phyloP scores from a whole-genome alignment of 2,329 filamentous ascomycete species.

The Arthrobotrys pseudoclavata region DNA sequence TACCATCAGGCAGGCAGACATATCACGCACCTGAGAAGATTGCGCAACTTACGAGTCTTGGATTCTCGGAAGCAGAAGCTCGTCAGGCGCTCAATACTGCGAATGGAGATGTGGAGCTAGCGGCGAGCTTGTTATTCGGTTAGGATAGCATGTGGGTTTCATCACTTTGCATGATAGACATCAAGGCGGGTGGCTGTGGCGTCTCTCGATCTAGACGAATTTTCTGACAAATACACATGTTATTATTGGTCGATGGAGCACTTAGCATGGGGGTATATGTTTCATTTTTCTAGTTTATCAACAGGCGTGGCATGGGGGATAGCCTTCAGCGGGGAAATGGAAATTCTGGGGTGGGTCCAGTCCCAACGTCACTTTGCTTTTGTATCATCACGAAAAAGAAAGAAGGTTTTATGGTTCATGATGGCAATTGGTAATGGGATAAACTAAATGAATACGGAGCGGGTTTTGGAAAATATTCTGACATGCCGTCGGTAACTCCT shows the following conservation, averaged over 20 bases:
- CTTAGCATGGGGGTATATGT: slow-evolving; percentile 32
- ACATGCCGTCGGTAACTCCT: neutral
- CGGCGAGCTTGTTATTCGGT: slow-evolving; percentile 81
- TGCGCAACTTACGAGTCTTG: slow-evolving; percentile 80
- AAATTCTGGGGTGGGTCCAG: slow-evolving; percentile 11
- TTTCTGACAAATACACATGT: slow-evolving; percentile 49
- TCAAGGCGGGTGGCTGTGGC: slow-evolving; percentile 31
- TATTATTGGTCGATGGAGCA: slow-evolving; percentile 39
- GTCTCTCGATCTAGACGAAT: slow-evolving; percentile 7
- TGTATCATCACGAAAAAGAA: slow-evolving; percentile 22
- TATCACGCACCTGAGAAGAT: slow-evolving; percentile 74
- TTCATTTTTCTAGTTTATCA: slow-evolving; percentile 21
- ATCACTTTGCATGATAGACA: slow-evolving; percentile 28
- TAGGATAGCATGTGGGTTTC: slow-evolving; percentile 29
- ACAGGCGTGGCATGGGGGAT: slow-evolving; percentile 9
- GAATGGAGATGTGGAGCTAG: slow-evolving; percentile 86
- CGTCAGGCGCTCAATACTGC: slow-evolving; percentile 85
- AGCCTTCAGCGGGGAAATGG: neutral
- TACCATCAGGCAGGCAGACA: slow-evolving; percentile 61
- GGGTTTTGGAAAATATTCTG: slow-evolving; percentile 4
- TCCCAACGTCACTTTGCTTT: slow-evolving; percentile 31
- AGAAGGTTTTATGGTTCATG: slow-evolving; percentile 14
- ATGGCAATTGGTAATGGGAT: slow-evolving; percentile 25
- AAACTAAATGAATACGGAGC: slow-evolving; percentile 13
- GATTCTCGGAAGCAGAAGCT: slow-evolving; percentile 81